Base-by-base conservation (phyloP, 345 rosid species). In the Pseudoturritis turrita region DNA sequence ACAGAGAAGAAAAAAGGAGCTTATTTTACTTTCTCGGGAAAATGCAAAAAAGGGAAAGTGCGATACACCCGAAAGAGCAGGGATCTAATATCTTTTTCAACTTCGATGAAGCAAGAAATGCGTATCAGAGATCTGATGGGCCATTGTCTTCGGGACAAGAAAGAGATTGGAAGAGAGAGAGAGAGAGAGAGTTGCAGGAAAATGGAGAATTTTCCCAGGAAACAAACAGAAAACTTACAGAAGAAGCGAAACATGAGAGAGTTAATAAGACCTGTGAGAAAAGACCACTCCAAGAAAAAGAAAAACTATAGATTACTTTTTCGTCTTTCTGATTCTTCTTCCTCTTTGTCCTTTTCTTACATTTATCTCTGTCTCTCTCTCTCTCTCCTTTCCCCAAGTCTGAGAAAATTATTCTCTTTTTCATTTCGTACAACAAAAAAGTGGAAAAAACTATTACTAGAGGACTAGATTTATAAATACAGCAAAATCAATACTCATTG, bases 81-180 rank as follows among this genome's bases (percentile, higher is more conserved):
- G 64, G 78, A 51, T 71, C 80, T 61, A 64, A 19, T 46, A 4
- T 25, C 19, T 9, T 2, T 17, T 17, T 28, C 26, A 77, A 65
- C 60, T 36, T 40, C 37, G 74, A 73, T 45, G 74, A 71, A 78
- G 79, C 46, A 65, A 59, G 23, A 75, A 66, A 61, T 44, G 80
- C 77, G 60, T 71, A 74, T 75, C 72, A 22, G 78, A 84, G 87
- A 86, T 87, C 88, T 83, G 72, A 71, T 65, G 78, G 79, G 83
- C 70, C 81, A 73, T 73, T 77, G 76, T 39, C 71, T 61, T 83
- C n/a, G 3, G 78, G 61, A 76, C 36, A 78, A 79, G 44, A 77
- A 65, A 78, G 71, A 63, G 76, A 52, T 63, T 61, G 41, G 65
- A 18, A n/a, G 25, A 62, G 39, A 26, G 17, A 17, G 19, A 29